These are phyloP conservation scores for Talaromyces thailandensis DNA, from an alignment of 495 filamentous ascomycete genomes.

Conservation along the genomic window DNA sequence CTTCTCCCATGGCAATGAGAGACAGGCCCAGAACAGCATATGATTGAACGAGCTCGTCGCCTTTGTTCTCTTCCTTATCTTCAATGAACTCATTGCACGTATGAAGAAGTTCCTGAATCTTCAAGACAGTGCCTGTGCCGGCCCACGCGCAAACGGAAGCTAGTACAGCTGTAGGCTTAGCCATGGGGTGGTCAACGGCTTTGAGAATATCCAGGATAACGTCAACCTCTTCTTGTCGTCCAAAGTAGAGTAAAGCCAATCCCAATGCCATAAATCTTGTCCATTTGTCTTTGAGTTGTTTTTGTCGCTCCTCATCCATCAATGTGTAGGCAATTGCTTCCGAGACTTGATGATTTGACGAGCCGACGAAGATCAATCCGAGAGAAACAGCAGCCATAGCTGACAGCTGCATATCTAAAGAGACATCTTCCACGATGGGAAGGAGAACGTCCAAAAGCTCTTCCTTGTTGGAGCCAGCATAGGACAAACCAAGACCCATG, in stretches of 20 bases:
- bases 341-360: conserved; percentile 77
- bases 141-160: conserved; percentile 97
- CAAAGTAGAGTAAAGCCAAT: conserved; percentile 89
- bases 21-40: conserved; percentile 94
- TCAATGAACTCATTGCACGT: conserved; percentile 98
- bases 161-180: conserved; percentile 79
- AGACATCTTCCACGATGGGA: conserved; percentile 76
- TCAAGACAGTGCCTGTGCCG: conserved; percentile 90
- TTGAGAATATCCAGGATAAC: conserved; percentile 91
- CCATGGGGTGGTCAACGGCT: conserved; percentile 91
- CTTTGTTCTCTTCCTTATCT: conserved; percentile 84
- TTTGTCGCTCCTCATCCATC: conserved; percentile 79
- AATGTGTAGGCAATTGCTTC: conserved; percentile 84
- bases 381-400: conserved; percentile 92
- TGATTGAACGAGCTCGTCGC: conserved; percentile 85
- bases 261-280: conserved; percentile 92
- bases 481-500: conserved; percentile 92
- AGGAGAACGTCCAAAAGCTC: conserved; percentile 71
- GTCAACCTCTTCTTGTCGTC: conserved; percentile 94
- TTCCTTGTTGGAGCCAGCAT: conserved; percentile 85
- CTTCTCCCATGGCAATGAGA: conserved; percentile 95
- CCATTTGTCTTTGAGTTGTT: conserved; percentile 94
- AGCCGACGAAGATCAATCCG: conserved; percentile 88
- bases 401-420: conserved; percentile 84
- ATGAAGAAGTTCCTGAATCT: conserved; percentile 91